A percentile compares a stretch with the other conserved stretches of the same genome.
Conservation (phyloP, 495 filamentous ascomycete genomes). For the Pyrenula massariospora region DNA sequence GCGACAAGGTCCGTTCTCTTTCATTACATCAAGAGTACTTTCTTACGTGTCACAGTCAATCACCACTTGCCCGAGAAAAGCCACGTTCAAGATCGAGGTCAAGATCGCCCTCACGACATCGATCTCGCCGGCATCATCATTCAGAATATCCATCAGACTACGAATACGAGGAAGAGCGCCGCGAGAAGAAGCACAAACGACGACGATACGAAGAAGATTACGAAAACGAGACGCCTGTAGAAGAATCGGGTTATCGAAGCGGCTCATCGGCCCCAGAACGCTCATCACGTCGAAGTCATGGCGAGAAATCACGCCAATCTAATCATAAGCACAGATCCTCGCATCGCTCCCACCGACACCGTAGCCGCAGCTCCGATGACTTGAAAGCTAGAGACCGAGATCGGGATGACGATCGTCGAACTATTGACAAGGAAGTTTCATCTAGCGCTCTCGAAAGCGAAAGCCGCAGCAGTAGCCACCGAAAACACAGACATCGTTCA, state of each 20-base stretch:
- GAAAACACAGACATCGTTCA: conserved; percentile 25
- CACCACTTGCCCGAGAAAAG: conserved; percentile 14
- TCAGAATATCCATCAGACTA: conserved; percentile 29
- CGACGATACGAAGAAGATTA: conserved; percentile 37
- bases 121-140: conserved; percentile 45
- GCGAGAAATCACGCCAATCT: conserved; percentile 15
- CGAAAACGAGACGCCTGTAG: conserved; percentile 25
- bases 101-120: conserved; percentile 29
- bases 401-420: background rate
- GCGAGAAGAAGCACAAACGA: conserved; percentile 30
- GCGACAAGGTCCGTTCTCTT: background rate
- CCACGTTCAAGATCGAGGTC: conserved; percentile 23
- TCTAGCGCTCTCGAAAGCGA: background rate
- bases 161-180: conserved; percentile 34
- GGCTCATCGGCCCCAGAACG: conserved; percentile 38
- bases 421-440: background rate
- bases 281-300: conserved; percentile 39
- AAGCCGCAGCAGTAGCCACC: conserved; percentile 14
- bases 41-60: background rate
- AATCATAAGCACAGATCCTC: conserved; percentile 21
- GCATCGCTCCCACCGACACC: conserved; percentile 36
- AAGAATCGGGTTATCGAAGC: conserved; percentile 27
- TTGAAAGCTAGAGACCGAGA: background rate
- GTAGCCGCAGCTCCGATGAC: conserved; percentile 22
- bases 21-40: background rate